These are phyloP conservation scores for Sphaerulina vaccinii DNA, from an alignment of 2,329 filamentous ascomycete species.

Conservation along the genomic window DNA sequence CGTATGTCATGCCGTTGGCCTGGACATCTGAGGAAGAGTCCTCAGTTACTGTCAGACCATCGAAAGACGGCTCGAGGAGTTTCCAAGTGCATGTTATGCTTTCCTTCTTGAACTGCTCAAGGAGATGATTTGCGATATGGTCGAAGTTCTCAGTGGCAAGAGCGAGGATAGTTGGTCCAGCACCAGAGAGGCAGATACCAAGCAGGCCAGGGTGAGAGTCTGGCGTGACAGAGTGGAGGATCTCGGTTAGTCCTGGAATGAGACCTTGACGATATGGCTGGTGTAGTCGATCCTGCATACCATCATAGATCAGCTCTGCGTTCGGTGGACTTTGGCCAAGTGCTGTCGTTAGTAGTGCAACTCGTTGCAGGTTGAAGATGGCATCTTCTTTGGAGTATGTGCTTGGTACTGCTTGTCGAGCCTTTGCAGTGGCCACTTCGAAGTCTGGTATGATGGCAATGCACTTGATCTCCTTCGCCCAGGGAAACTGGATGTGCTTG, in stretches of 20 bases:
- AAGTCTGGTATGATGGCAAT: constrained; percentile 96
- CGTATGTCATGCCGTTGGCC: constrained; percentile 68
- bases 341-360: constrained; percentile 85
- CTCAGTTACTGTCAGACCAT: constrained; percentile 50
- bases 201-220: constrained; percentile 81
- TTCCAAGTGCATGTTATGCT: constrained; percentile 81
- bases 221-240: constrained; percentile 87
- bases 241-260: constrained; percentile 87
- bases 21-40: constrained; percentile 22
- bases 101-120: constrained; percentile 69
- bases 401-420: constrained; percentile 78
- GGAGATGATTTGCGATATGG: constrained; percentile 69
- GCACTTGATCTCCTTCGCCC: constrained; percentile 93
- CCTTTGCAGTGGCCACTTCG: constrained; percentile 90
- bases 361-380: constrained; percentile 93
- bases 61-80: constrained; percentile 82
- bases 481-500: constrained; percentile 92
- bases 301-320: constrained; percentile 89
- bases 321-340: constrained; percentile 87
- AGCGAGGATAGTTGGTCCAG: constrained; percentile 90
- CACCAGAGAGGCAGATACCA: constrained; percentile 91
- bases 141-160: constrained; percentile 89
- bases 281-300: constrained; percentile 98
- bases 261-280: constrained; percentile 91
- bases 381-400: constrained; percentile 79